These are phyloP conservation scores for Metschnikowia similis DNA, from an alignment of 805 yeast species.

Conservation along the genomic window DNA sequence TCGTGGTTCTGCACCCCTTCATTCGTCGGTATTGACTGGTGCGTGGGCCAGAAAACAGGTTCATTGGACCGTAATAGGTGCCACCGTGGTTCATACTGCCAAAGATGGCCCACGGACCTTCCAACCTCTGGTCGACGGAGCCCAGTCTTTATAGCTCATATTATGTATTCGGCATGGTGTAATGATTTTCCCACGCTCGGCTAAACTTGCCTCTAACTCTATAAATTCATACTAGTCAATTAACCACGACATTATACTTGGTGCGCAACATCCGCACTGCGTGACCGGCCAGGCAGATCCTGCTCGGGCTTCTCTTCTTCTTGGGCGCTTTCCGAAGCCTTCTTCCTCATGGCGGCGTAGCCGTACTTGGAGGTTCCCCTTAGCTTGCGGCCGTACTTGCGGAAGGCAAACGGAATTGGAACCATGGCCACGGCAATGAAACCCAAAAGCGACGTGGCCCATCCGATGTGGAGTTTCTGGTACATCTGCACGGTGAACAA, in stretches of 20 bases:
- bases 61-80: too few species aligned
- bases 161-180: neutral
- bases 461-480: constrained; percentile 60
- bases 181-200: neutral
- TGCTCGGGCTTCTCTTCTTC: neutral
- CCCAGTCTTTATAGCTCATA: too few species aligned
- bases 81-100: too few species aligned
- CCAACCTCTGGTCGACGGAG: too few species aligned
- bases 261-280: neutral
- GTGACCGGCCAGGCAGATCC: neutral
- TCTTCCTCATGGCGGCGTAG: constrained; percentile 37
- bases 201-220: neutral
- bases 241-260: neutral
- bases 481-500: constrained; percentile 85
- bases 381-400: constrained; percentile 51
- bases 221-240: neutral
- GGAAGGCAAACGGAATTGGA: constrained; percentile 73
- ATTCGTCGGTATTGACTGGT: too few species aligned
- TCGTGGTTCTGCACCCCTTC: too few species aligned
- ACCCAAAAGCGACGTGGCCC: constrained; percentile 73
- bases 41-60: too few species aligned
- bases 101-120: too few species aligned
- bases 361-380: constrained; percentile 59
- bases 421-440: constrained; percentile 65
- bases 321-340: constrained; percentile 15